phyloP scores from a whole-genome alignment of 495 filamentous ascomycete genomes.

The Lepidopterella palustris region DNA sequence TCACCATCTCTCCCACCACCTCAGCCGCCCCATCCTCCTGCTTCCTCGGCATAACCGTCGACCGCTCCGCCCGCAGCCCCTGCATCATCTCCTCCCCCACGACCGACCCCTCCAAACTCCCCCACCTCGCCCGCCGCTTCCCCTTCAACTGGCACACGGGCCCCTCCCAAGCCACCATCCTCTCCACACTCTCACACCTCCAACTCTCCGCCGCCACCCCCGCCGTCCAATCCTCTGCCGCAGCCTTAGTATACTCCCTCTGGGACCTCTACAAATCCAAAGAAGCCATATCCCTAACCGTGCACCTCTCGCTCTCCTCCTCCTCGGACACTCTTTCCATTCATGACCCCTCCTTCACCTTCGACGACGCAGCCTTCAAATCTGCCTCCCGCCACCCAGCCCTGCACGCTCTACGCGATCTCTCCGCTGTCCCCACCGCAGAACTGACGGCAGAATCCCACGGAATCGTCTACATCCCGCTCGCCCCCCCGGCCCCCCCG shows the following conservation, averaged over 20 bases:
- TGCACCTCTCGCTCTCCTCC: slow-evolving; percentile 13
- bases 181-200: slow-evolving; percentile 46
- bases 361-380: slow-evolving; percentile 73
- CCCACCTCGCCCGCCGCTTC: slow-evolving; percentile 45
- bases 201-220: slow-evolving; percentile 41
- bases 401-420: slow-evolving; percentile 36
- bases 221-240: slow-evolving; percentile 40
- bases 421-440: background rate
- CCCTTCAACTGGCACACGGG: slow-evolving; percentile 53
- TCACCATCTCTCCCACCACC: slow-evolving; percentile 43
- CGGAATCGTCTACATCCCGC: slow-evolving; percentile 67
- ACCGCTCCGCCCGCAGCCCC: slow-evolving; percentile 57
- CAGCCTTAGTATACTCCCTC: slow-evolving; percentile 48
- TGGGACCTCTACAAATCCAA: slow-evolving; percentile 57
- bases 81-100: slow-evolving; percentile 59
- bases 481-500: slow-evolving; percentile 24
- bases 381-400: slow-evolving; percentile 58
- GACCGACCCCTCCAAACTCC: slow-evolving; percentile 34
- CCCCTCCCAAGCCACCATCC: slow-evolving; percentile 34
- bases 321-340: slow-evolving; percentile 4
- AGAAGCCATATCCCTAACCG: slow-evolving; percentile 51
- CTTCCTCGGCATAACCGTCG: slow-evolving; percentile 56
- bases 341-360: slow-evolving; percentile 39
- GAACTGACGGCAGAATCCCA: slow-evolving; percentile 55
- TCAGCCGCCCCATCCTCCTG: slow-evolving; percentile 35